Evolutionary conservation across 2,329 filamentous ascomycete species (phyloP).

Genomic region (Penicillium sp.): DNA sequence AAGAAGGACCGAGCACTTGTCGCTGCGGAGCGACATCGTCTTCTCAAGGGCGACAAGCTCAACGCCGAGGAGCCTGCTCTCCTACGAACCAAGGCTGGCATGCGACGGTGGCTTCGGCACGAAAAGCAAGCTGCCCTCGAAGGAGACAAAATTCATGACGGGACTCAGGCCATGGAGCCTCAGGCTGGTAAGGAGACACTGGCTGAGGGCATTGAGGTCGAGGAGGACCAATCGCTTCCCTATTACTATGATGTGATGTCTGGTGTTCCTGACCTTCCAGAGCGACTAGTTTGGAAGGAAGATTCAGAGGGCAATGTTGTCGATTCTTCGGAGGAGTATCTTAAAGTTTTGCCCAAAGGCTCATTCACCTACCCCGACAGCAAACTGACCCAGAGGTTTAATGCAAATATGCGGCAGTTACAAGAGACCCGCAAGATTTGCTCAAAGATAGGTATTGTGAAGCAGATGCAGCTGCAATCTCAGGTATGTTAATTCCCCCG

Average conservation of each 20-base stretch:
- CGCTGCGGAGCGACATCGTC: slow-evolving; percentile 80
- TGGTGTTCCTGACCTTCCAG: slow-evolving; percentile 80
- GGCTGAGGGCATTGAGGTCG: slow-evolving; percentile 92
- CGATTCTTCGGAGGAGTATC: slow-evolving; percentile 82
- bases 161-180: slow-evolving; percentile 51
- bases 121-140: slow-evolving; percentile 70
- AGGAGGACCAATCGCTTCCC: slow-evolving; percentile 81
- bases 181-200: slow-evolving; percentile 72
- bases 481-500: slow-evolving; percentile 65
- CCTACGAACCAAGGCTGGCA: slow-evolving; percentile 80
- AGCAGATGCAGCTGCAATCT: slow-evolving; percentile 98
- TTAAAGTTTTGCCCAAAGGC: slow-evolving; percentile 75
- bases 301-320: slow-evolving; percentile 88
- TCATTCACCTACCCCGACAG: slow-evolving; percentile 77
- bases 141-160: slow-evolving; percentile 51
- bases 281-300: slow-evolving; percentile 82
- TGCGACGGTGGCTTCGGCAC: slow-evolving; percentile 84
- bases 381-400: slow-evolving; percentile 76
- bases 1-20: slow-evolving; percentile 91
- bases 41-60: slow-evolving; percentile 83
- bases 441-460: slow-evolving; percentile 95
- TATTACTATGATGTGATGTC: slow-evolving; percentile 93
- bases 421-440: slow-evolving; percentile 96
- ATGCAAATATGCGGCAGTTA: slow-evolving; percentile 90
- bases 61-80: slow-evolving; percentile 88